Evolutionary conservation across 2,329 filamentous ascomycete genomes (phyloP).

Genomic region (Aureobasidium sp.): DNA sequence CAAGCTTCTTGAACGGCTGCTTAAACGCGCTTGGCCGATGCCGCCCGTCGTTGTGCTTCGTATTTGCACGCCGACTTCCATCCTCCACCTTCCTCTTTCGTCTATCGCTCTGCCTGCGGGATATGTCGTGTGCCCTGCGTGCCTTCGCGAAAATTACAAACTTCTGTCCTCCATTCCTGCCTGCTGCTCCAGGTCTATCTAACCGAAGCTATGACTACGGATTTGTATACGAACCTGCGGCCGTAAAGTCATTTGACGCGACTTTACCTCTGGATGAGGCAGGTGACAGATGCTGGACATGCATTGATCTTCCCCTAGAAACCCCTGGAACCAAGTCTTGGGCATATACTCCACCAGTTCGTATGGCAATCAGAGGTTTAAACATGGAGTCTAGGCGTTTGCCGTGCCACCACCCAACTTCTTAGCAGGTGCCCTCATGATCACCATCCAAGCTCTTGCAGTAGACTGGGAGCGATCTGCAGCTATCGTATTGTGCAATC

Average conservation of each 20-base stretch:
- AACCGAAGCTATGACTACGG: background rate
- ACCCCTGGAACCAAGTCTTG: background rate
- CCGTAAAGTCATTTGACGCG: background rate
- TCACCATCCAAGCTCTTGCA: background rate
- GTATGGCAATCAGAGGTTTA: background rate
- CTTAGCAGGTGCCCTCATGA: background rate
- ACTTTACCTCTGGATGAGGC: background rate
- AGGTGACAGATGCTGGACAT: background rate
- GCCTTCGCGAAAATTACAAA: background rate
- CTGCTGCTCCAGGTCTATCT: background rate
- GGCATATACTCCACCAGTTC: background rate
- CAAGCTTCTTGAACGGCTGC: background rate
- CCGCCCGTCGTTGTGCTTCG: background rate
- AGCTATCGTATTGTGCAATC: background rate
- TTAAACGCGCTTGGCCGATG: constrained; percentile 1
- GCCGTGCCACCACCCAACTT: background rate
- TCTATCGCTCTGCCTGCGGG: background rate
- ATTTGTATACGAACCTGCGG: constrained; percentile 1
- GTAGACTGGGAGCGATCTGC: background rate
- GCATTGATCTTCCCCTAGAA: background rate
- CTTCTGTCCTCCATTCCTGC: background rate
- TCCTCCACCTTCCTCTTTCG: constrained; percentile 2
- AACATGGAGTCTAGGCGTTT: background rate
- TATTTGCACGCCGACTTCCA: background rate
- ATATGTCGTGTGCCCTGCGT: background rate